These are phyloP conservation scores for Avena sativa DNA, from an alignment of 176 grass and related monocot species.

Conservation along the genomic window DNA sequence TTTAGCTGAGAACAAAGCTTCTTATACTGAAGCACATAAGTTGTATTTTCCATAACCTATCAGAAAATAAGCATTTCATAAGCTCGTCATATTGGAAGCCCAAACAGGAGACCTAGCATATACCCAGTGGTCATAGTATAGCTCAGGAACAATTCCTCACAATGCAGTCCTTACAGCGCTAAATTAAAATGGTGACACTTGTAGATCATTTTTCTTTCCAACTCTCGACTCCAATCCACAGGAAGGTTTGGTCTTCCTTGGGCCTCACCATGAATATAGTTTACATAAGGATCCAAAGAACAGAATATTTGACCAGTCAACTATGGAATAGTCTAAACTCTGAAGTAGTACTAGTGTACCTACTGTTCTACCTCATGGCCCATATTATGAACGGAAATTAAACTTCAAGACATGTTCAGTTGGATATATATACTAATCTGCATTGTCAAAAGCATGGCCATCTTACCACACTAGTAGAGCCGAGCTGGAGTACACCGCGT, in stretches of 20 bases:
- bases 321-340: slow-evolving; percentile 40
- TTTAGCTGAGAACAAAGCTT: slow-evolving; percentile 65
- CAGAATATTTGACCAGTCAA: slow-evolving; percentile 57
- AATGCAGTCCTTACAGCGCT: neutral
- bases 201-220: slow-evolving; percentile 19
- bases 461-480: slow-evolving; percentile 73
- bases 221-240: slow-evolving; percentile 33
- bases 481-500: slow-evolving; percentile 75
- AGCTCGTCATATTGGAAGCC: slow-evolving; percentile 35
- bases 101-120: slow-evolving; percentile 18
- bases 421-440: slow-evolving; percentile 34
- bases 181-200: slow-evolving; percentile 7
- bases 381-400: slow-evolving; percentile 37
- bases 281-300: slow-evolving; percentile 44
- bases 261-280: slow-evolving; percentile 39
- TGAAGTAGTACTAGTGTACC: slow-evolving; percentile 23
- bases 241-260: slow-evolving; percentile 34
- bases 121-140: neutral
- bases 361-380: slow-evolving; percentile 6
- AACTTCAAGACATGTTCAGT: slow-evolving; percentile 45
- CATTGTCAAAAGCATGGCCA: slow-evolving; percentile 40
- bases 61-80: slow-evolving; percentile 39
- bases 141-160: neutral
- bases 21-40: slow-evolving; percentile 64
- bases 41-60: slow-evolving; percentile 78